phyloP scores from a whole-genome alignment of 2,329 filamentous ascomycete species.

The Nothomitra cinnamomea region DNA sequence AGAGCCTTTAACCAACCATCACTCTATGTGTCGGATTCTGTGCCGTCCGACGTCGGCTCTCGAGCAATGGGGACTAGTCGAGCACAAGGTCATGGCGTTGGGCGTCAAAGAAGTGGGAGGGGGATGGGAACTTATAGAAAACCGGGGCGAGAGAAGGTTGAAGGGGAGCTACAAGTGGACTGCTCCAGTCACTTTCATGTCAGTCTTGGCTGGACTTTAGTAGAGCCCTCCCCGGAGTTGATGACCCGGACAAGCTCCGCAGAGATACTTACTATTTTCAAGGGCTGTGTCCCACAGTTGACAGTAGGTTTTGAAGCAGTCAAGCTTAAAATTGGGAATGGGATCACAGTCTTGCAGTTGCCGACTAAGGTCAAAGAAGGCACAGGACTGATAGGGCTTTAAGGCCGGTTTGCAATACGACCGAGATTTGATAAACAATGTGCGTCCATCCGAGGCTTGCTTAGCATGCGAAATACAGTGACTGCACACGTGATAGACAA shows the following conservation, averaged over 20 bases:
- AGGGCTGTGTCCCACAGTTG: conserved; percentile 9
- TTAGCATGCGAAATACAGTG: not conserved
- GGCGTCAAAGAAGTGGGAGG: not conserved
- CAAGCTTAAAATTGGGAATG: conserved; percentile 32
- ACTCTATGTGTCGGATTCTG: conserved; percentile 37
- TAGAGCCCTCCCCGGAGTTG: conserved; percentile 31
- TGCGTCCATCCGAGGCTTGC: too few species aligned
- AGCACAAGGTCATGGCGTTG: not conserved
- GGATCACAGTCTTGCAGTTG: conserved; percentile 16
- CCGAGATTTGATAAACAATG: too few species aligned
- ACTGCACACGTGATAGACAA: not conserved
- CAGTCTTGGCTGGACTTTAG: conserved; percentile 72
- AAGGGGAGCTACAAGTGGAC: conserved; percentile 18
- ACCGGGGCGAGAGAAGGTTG: not conserved
- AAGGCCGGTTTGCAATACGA: not conserved
- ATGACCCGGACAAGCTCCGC: conserved; percentile 19
- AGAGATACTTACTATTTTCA: not conserved
- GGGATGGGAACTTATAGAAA: not conserved
- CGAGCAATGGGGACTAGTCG: not conserved
- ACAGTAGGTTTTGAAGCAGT: conserved; percentile 22
- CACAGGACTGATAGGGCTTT: conserved; percentile 11
- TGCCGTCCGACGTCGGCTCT: not conserved
- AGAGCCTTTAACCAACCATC: conserved; percentile 45
- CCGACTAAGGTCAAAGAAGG: conserved; percentile 11
- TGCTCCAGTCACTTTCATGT: conserved; percentile 57